These are phyloP conservation scores for Cryphonectria carpinicola DNA, from an alignment of 2,329 filamentous ascomycete species.

Conservation along the genomic window DNA sequence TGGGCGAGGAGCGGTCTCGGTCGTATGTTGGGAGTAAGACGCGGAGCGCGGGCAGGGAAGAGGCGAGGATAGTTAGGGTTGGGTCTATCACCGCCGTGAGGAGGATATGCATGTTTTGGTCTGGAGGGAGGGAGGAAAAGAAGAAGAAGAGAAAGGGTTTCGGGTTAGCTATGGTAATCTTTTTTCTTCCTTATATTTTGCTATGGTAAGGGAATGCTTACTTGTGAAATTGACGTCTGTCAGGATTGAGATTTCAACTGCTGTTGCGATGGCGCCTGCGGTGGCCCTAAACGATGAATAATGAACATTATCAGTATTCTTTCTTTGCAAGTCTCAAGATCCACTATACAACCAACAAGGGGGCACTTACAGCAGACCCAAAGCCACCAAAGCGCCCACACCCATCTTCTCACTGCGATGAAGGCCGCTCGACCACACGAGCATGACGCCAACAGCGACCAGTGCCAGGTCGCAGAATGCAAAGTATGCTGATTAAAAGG, in stretches of 20 bases:
- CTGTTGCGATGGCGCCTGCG: conserved; percentile 13
- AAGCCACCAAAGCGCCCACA: conserved; percentile 1
- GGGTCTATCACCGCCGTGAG: conserved; percentile 18
- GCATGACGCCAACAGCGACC: conserved; percentile 13
- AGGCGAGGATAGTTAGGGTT: conserved; percentile 15
- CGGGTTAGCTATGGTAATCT: not conserved
- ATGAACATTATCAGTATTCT: not conserved
- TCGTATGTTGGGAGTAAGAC: conserved; percentile 8
- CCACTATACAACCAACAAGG: not conserved
- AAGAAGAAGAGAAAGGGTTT: not conserved
- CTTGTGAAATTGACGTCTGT: conserved; percentile 19
- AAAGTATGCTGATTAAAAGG: not conserved
- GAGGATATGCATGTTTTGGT: conserved; percentile 16
- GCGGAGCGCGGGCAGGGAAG: conserved; percentile 17
- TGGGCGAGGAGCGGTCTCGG: conserved; percentile 12
- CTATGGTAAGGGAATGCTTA: not conserved
- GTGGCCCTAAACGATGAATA: not conserved
- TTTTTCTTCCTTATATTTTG: not conserved
- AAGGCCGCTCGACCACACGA: conserved; percentile 18
- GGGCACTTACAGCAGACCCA: conserved; percentile 17
- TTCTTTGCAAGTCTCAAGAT: not conserved
- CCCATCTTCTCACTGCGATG: conserved; percentile 18
- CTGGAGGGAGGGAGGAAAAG: not conserved
- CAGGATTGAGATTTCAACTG: conserved; percentile 10
- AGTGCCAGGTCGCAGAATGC: conserved; percentile 17